Evolutionary conservation across 2,329 filamentous ascomycete species (phyloP), one percentile per base, ranked within the genome.

Genomic region (Colletotrichum costaricense): DNA sequence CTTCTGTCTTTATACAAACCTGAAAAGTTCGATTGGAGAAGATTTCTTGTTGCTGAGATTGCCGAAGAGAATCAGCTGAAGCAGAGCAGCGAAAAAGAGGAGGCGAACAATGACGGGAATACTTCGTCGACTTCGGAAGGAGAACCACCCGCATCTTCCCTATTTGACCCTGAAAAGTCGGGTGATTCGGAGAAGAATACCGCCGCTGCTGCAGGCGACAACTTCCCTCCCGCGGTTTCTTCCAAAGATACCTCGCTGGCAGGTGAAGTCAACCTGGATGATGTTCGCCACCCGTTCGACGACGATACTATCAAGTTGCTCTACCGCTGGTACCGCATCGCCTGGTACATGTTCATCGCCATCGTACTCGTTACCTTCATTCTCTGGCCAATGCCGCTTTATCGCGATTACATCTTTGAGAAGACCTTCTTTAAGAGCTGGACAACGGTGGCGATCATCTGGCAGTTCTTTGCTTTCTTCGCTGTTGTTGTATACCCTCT

Each of bases 401-500:
- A 89, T 74, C 87, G 83, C 0, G 82, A 86, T 0, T 88, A 88
- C 69, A 79, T 89, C 0, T 89, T 88, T 74, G 80, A 80, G 2
- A 84, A 85, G 67, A 78, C 78, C 42, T 89, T 89, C 73, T 89
- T 85, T 62, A 78, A 80, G 1, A 87, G 86, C 0, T 89, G 87
- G 87, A 78, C 89, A 1, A 81, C 87, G 0, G 78, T 89, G 0
- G 82, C 83, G 0, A 86, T 89, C 19, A 85, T 89, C 35, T 89
- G 87, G 87, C 46, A 63, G 7, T 63, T 63, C 62, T 63, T 63
- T 24, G 60, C 60, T 54, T 63, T 63, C 46, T 52, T 63, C 1
- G 62, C 62, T 14, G 62, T 63, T 22, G 62, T 63, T 14, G 42
- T 63, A 5, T 63, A 63, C 19, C 62, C 62, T 24, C 62, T 63